A percentile compares a stretch with the other conserved stretches of the same genome.
Evolutionary conservation across 306 rosid genomes (phyloP).

Genomic region (Gastrolobium villosum): DNA sequence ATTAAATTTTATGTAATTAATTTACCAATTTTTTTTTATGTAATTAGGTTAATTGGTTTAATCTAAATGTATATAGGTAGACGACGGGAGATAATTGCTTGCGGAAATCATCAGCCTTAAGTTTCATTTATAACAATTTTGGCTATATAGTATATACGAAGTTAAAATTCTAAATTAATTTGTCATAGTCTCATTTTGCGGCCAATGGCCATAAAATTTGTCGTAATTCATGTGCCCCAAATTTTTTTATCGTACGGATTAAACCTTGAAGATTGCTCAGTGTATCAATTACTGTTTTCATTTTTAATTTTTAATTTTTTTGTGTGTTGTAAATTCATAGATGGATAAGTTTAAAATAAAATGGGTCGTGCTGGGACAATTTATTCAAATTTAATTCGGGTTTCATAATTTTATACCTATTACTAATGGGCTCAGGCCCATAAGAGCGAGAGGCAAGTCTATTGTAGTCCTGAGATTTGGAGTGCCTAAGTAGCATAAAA

Average conservation of each 20-base stretch:
- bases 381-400: not conserved
- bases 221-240: not conserved
- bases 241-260: not conserved
- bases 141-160: not conserved
- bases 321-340: too few species aligned
- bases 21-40: too few species aligned
- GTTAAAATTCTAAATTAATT: not conserved
- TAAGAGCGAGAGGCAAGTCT: too few species aligned
- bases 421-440: not conserved
- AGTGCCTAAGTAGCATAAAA: too few species aligned
- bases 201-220: not conserved
- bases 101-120: not conserved
- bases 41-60: too few species aligned
- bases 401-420: not conserved
- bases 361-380: too few species aligned
- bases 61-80: too few species aligned
- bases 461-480: too few species aligned
- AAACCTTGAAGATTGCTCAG: not conserved
- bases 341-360: too few species aligned
- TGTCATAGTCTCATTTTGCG: not conserved
- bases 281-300: not conserved
- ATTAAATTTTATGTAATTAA: too few species aligned
- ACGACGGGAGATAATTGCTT: not conserved
- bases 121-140: not conserved
- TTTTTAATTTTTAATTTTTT: not conserved